A percentile compares a stretch with the other conserved stretches of the same genome.
Conservation (phyloP, 2,329 filamentous ascomycete species). For the Ophiocordyceps robertsii region DNA sequence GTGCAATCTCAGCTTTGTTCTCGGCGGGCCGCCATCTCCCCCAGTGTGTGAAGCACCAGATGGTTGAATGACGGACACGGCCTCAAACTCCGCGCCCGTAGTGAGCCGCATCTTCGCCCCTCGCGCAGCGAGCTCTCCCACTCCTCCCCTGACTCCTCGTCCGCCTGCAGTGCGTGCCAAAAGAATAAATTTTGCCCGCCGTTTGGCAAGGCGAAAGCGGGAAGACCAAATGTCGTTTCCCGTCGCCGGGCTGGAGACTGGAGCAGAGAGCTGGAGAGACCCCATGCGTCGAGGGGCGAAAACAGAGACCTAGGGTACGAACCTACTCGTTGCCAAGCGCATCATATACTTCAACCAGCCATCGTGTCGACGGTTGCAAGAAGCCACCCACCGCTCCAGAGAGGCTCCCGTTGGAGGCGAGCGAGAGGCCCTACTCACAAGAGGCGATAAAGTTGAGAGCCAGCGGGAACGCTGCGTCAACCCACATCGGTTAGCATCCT, state of each 20-base stretch:
- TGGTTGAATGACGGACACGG: constrained; percentile 38
- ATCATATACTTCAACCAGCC: constrained; percentile 8
- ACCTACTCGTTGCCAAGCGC: constrained; percentile 19
- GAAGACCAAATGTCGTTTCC: too few relatives aligned
- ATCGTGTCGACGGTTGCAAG: not conserved
- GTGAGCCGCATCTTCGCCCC: constrained; percentile 51
- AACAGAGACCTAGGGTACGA: constrained; percentile 27
- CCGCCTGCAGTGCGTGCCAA: not conserved
- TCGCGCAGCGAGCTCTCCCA: not conserved
- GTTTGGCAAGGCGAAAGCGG: too few relatives aligned
- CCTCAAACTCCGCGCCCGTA: constrained; percentile 65
- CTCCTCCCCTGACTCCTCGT: not conserved
- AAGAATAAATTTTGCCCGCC: too few relatives aligned
- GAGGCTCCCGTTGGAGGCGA: constrained; percentile 7
- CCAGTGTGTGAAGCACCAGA: not conserved
- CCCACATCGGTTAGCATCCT: not conserved
- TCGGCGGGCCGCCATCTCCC: constrained; percentile 28
- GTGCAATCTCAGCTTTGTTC: constrained; percentile 84
- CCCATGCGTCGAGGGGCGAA: constrained; percentile 11
- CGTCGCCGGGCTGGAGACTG: not conserved
- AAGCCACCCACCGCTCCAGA: constrained; percentile 57
- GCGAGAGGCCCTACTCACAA: constrained; percentile 55
- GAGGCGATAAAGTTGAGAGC: constrained; percentile 84
- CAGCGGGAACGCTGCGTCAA: constrained; percentile 53
- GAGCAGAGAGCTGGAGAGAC: not conserved